Evolutionary conservation across 495 filamentous ascomycete genomes (phyloP).

Genomic region (Penicillium diatomitis): DNA sequence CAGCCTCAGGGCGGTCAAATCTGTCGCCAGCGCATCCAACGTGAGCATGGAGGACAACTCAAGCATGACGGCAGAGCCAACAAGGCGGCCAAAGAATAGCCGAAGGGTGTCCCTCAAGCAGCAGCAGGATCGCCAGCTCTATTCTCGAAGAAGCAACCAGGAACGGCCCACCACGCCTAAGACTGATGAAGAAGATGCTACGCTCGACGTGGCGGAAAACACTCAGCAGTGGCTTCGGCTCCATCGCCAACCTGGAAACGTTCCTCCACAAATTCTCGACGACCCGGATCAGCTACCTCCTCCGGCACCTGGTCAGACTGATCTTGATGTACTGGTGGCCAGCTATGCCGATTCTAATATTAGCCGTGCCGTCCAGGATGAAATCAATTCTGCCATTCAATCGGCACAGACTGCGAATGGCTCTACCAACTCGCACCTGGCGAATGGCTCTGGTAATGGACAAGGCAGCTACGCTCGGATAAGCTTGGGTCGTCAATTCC

Average conservation of each 20-base stretch:
- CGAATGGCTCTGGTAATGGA: conserved; percentile 26
- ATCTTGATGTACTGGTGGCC: conserved; percentile 72
- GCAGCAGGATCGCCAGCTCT: conserved; percentile 83
- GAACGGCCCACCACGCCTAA: conserved; percentile 51
- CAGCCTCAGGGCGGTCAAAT: conserved; percentile 84
- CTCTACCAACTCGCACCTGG: conserved; percentile 48
- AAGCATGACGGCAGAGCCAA: conserved; percentile 53
- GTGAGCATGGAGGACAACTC: conserved; percentile 48
- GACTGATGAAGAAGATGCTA: conserved; percentile 59
- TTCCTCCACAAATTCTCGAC: conserved; percentile 55
- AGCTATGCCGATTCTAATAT: conserved; percentile 74
- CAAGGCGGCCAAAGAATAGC: conserved; percentile 51
- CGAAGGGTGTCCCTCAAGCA: conserved; percentile 68
- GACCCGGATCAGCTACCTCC: conserved; percentile 71
- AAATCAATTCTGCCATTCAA: conserved; percentile 60
- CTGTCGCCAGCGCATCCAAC: conserved; percentile 71
- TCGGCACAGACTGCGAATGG: conserved; percentile 61
- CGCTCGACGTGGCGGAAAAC: conserved; percentile 54
- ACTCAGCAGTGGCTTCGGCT: conserved; percentile 60
- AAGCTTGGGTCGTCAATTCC: conserved; percentile 69
- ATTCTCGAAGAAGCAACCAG: conserved; percentile 64
- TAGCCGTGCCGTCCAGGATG: conserved; percentile 64
- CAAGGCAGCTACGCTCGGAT: conserved; percentile 73
- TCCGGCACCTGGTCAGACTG: conserved; percentile 54
- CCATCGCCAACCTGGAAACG: conserved; percentile 51